Evolutionary conservation across 805 yeast species (phyloP), one percentile per base, ranked within the genome.

Genomic region (Brettanomyces naardenensis): DNA sequence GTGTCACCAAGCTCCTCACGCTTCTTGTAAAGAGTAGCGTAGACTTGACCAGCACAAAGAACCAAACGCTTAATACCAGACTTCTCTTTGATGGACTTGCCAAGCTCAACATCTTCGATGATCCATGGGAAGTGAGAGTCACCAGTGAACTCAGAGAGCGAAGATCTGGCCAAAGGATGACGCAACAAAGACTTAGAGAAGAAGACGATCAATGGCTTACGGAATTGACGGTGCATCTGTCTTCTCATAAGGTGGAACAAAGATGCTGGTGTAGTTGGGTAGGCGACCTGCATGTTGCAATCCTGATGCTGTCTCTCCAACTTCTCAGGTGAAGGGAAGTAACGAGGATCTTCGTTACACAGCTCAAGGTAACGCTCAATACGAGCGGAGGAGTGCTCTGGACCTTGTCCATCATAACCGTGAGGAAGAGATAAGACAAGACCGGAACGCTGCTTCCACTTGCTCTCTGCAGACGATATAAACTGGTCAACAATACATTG

Each of bases 321-420:
- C 66, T 87, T 86, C 55, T 82, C 89, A 42, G 71, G 78, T 30
- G 86, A 62, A 60, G 99, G 99, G 95, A 86, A 92, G 54, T 58
- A 66, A 67, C 97, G 83, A 55, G 86, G 87, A 64, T 92, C 98
- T 69, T 92, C 99, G 61, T 89, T 89, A 58, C 95, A 82, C 59
- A 92, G 67, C 70, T 86, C 95, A 65, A 92, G 73, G 69, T 88
- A 92, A 71, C 99, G 81, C 71, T 92, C 99, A 39, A 92, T 66
- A 75, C 97, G 82, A 56, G 95, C 97, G 40, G 95, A 85, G 20
- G 98, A 92, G 68, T 92, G 99, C 71, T 92, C 99, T 49, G 99
- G 97, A 56, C 99, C 99, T 71, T 92, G 98, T 50, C 99, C 99
- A 62, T 92, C 99, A 64, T 89, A 92, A 69, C 99, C 99, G 62